Percentiles rank a stretch among this genome's conserved stretches.
phyloP scores from a whole-genome alignment of 106 monocot genomes.

The Dioscorea alata region DNA sequence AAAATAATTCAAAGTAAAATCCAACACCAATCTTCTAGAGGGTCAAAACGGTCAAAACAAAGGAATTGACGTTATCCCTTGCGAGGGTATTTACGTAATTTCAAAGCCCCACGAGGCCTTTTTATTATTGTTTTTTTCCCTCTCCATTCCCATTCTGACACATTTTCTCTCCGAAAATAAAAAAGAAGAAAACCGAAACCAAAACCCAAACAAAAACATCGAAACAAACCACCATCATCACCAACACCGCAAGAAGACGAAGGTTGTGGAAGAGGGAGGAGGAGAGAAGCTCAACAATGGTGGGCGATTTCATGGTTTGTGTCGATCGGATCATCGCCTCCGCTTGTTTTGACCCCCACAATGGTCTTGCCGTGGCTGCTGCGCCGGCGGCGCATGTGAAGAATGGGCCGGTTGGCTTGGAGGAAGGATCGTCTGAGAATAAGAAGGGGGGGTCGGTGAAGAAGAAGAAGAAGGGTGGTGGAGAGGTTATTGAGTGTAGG shows the following conservation, averaged over 20 bases:
- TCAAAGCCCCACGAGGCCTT: too few species aligned
- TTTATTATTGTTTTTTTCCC: too few species aligned
- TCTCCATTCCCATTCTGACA: too few species aligned
- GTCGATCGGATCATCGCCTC: slow-evolving; percentile 64
- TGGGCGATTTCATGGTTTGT: slow-evolving; percentile 70
- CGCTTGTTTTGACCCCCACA: slow-evolving; percentile 34
- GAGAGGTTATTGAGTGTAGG: slow-evolving; percentile 52
- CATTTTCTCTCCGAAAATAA: too few species aligned
- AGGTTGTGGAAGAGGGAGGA: slow-evolving; percentile 8
- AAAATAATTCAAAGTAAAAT: too few species aligned
- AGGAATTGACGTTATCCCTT: too few species aligned
- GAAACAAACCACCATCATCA: too few species aligned
- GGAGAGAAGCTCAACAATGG: slow-evolving; percentile 25
- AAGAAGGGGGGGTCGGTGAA: slow-evolving; percentile 2
- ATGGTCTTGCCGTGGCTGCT: slow-evolving; percentile 7
- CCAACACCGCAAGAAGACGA: neutral
- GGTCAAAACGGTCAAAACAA: too few species aligned
- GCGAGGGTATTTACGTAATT: too few species aligned
- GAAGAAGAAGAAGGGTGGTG: slow-evolving; percentile 18
- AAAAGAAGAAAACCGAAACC: too few species aligned
- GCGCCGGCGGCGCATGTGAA: neutral
- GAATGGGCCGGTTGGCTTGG: slow-evolving; percentile 1
- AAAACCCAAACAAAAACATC: too few species aligned
- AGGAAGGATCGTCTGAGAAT: slow-evolving; percentile 24
- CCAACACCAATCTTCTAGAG: too few species aligned